Evolutionary conservation across 352 stramenopile species (phyloP).

Genomic region (Pythium dissimile): DNA sequence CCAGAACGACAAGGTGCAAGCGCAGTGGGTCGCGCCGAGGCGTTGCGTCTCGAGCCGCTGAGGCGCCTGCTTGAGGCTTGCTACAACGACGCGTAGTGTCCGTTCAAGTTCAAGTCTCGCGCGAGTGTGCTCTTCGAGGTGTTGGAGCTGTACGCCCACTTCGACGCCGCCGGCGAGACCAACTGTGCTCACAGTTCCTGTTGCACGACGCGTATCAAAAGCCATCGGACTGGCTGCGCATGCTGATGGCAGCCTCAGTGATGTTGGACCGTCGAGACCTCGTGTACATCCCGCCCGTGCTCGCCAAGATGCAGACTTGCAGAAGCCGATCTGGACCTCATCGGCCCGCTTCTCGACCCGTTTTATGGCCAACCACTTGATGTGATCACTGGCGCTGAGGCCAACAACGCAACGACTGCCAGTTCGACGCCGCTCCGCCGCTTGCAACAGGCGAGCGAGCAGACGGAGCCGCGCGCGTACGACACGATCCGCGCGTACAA

Average conservation of each 20-base stretch:
- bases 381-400: no score
- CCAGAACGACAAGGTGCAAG: background rate
- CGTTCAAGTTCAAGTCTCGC: conserved; percentile 6
- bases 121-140: conserved; percentile 1
- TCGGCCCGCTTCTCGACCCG: background rate
- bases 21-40: background rate
- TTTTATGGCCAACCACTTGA: background rate
- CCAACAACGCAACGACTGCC: background rate
- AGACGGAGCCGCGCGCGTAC: no score
- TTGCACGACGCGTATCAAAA: background rate
- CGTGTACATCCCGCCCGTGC: background rate
- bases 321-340: background rate
- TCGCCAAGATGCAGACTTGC: conserved; percentile 8
- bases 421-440: background rate
- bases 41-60: background rate
- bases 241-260: background rate
- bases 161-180: conserved; percentile 6
- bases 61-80: conserved; percentile 10
- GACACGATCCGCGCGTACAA: background rate
- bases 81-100: conserved; percentile 4
- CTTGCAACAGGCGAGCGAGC: no score
- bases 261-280: background rate
- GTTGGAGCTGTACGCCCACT: conserved; percentile 1
- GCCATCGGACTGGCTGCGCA: background rate
- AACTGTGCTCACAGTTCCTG: conserved; percentile 12